Evolutionary conservation across 352 stramenopile species (phyloP).

Genomic region (Phytophthora ohioensis): DNA sequence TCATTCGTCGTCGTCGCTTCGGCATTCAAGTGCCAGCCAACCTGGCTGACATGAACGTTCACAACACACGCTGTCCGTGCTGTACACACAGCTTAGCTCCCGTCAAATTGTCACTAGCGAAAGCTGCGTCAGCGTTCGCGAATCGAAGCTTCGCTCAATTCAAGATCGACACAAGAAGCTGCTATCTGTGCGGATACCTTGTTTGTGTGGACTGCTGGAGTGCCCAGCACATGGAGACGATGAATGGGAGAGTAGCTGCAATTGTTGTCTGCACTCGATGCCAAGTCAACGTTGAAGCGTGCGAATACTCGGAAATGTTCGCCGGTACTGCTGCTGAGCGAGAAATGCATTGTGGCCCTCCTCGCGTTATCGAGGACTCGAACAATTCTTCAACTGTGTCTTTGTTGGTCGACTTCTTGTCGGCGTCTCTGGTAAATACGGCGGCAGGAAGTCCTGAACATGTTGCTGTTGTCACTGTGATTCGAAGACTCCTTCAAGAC

Average conservation of each 20-base stretch:
- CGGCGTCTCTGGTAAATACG: slow-evolving; percentile 11
- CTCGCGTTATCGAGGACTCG: slow-evolving; percentile 19
- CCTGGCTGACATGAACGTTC: not conserved
- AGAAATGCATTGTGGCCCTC: slow-evolving; percentile 5
- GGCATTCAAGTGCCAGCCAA: slow-evolving; percentile 29
- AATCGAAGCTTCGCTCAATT: slow-evolving; percentile 18
- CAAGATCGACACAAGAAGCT: slow-evolving; percentile 32
- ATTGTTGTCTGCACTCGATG: slow-evolving; percentile 42
- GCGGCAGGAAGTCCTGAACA: slow-evolving; percentile 18
- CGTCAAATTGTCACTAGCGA: slow-evolving; percentile 30
- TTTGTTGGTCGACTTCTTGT: slow-evolving; percentile 32
- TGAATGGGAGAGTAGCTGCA: slow-evolving; percentile 21
- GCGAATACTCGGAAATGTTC: slow-evolving; percentile 44
- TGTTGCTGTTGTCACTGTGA: slow-evolving; percentile 18
- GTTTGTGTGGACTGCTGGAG: slow-evolving; percentile 36
- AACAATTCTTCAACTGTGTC: slow-evolving; percentile 3
- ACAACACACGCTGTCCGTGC: slow-evolving; percentile 37
- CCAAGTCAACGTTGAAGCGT: slow-evolving; percentile 32
- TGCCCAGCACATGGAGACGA: slow-evolving; percentile 36
- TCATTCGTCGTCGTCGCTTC: slow-evolving; percentile 36
- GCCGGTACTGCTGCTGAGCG: slow-evolving; percentile 19
- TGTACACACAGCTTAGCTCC: slow-evolving; percentile 39
- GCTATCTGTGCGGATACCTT: slow-evolving; percentile 40
- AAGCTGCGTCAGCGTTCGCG: slow-evolving; percentile 24
- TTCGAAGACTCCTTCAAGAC: slow-evolving; percentile 20